Percentiles rank a stretch among this genome's conserved stretches.
Conservation (phyloP, 1,284 basidiomycete genomes). For the Tylopilus sp. region DNA sequence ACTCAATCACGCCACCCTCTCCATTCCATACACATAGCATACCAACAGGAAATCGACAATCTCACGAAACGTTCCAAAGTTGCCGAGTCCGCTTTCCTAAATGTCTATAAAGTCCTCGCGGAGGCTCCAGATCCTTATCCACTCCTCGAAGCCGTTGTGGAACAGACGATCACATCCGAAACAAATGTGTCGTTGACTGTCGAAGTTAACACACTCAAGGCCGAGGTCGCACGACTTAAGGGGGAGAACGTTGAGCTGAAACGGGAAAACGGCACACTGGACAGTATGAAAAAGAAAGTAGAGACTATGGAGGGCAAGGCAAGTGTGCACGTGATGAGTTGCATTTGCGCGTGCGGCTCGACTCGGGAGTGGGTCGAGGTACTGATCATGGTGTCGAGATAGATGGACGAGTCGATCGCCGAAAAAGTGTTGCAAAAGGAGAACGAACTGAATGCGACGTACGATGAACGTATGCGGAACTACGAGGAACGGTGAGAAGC, state of each 20-base stretch:
- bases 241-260: constrained; percentile 80
- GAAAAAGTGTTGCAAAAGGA: constrained; percentile 88
- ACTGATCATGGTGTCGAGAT: constrained; percentile 7
- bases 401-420: constrained; percentile 90
- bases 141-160: constrained; percentile 88
- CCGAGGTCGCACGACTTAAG: constrained; percentile 64
- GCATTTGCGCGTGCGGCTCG: neutral
- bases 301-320: constrained; percentile 85
- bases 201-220: constrained; percentile 73
- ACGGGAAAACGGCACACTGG: constrained; percentile 53
- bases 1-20: neutral
- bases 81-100: constrained; percentile 91
- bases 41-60: constrained; percentile 94
- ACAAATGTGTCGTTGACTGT: constrained; percentile 32
- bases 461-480: constrained; percentile 92
- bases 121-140: constrained; percentile 97
- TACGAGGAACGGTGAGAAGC: constrained; percentile 83
- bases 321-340: constrained; percentile 19
- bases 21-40: constrained; percentile 49
- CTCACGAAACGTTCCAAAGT: constrained; percentile 89
- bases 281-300: constrained; percentile 63
- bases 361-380: neutral
- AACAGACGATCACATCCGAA: constrained; percentile 82
- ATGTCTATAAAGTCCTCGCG: constrained; percentile 89
- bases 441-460: constrained; percentile 92